Evolutionary conservation across 495 filamentous ascomycete species (phyloP).

Genomic region (Thermothielavioides terrestris): DNA sequence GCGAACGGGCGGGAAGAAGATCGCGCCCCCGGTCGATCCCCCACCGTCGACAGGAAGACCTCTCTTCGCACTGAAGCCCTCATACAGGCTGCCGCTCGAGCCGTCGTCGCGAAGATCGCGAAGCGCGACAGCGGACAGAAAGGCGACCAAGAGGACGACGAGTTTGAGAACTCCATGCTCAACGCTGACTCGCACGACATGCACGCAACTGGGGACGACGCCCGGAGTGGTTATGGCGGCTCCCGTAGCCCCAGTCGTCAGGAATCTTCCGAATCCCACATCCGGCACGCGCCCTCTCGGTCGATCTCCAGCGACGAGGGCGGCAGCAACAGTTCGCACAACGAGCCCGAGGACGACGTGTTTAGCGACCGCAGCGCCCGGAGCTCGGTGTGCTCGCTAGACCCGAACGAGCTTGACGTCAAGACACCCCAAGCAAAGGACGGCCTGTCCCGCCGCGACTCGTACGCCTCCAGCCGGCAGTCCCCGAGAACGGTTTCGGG

Average conservation of each 20-base stretch:
- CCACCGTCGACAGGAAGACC: constrained; percentile 12
- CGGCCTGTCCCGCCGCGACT: constrained; percentile 7
- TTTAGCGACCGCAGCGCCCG: constrained; percentile 46
- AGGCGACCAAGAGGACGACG: constrained; percentile 9
- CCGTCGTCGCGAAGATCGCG: constrained; percentile 32
- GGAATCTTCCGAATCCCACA: constrained; percentile 12
- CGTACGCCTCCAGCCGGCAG: constrained; percentile 5
- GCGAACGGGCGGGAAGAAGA: not conserved
- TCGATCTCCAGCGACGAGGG: constrained; percentile 24
- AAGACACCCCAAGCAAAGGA: constrained; percentile 12
- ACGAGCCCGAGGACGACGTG: constrained; percentile 46
- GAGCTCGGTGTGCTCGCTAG: constrained; percentile 37
- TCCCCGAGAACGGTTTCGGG: constrained; percentile 24
- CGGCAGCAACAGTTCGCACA: constrained; percentile 36
- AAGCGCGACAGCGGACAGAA: constrained; percentile 10
- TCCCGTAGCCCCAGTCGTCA: constrained; percentile 9
- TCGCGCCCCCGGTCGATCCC: not conserved
- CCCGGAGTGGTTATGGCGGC: constrained; percentile 1
- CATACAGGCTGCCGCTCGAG: constrained; percentile 38
- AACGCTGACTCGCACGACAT: constrained; percentile 27
- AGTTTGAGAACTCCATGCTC: constrained; percentile 26
- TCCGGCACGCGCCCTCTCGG: constrained; percentile 16
- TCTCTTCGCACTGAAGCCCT: constrained; percentile 32
- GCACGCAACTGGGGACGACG: constrained; percentile 16
- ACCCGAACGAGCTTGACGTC: constrained; percentile 17